Evolutionary conservation across 345 rosid species (phyloP), one percentile per base, ranked within the genome.

Genomic region (Toxicodendron radicans): DNA sequence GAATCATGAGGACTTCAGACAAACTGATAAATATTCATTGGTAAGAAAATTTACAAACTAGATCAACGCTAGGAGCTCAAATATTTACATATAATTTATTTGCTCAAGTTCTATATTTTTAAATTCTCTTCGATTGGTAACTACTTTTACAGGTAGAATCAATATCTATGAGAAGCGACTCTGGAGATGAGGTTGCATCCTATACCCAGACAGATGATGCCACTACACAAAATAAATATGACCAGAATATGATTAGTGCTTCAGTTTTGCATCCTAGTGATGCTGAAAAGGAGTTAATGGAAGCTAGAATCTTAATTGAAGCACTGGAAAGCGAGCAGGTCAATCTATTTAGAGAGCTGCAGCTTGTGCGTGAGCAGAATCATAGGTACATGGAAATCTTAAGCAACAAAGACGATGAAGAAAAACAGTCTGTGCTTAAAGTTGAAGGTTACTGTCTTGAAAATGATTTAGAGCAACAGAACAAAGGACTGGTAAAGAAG

Each of bases 131-230:
- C 23, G 67, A 56, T 62, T 45, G 27, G 32, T 79, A 59, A 73
- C 58, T 16, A 59, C 45, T 56, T 72, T 81, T 76, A 74, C 88
- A 93, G 98, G 82, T 78, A 57, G 89, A 87, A 76, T 80, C 77
- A 45, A 57, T 78, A 80, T 84, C 91, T 35, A 70, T 67, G 68
- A 78, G 67, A 61, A 79, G 82, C 77, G 89, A 83, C 75, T 78
- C 66, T 41, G 80, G 57, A 71, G 91, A 83, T 70, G 87, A 85
- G 70, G 64, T 69, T 71, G 74, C 79, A 71, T 75, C 78, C 65
- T 67, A 71, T 76, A 71, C 73, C 45, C 83, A 76, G 72, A 82
- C 78, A 73, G 82, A 80, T 76, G 79, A 78, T 59, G 53, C 38
- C 18, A 46, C 68, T 72, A 75, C 63, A 69, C 80, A 75, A 74